Percentiles rank a stretch among this genome's conserved stretches.
Conservation (phyloP, 2,329 filamentous ascomycete species). For the Sporothrix brasiliensis region DNA sequence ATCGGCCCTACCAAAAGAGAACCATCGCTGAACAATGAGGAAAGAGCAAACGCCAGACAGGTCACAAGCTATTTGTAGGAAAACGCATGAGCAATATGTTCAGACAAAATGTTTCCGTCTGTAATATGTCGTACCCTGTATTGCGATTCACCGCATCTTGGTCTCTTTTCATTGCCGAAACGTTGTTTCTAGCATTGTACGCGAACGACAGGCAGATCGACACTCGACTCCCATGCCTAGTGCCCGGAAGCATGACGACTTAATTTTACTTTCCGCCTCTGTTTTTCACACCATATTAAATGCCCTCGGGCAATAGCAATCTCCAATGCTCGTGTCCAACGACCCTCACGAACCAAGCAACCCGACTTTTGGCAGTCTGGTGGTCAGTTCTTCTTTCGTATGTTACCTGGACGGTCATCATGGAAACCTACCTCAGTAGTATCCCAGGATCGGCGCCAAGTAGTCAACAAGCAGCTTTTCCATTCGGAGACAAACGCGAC, state of each 20-base stretch:
- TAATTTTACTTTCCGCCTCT: background rate
- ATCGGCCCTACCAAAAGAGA: slow-evolving; percentile 25
- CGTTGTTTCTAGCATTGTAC: background rate
- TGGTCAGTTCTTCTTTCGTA: background rate
- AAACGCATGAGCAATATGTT: background rate
- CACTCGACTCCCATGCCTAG: background rate
- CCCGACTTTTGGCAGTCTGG: background rate
- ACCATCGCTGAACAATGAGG: background rate
- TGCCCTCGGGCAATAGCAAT: background rate
- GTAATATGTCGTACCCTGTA: background rate
- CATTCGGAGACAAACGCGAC: background rate
- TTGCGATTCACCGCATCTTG: background rate
- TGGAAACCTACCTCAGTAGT: background rate
- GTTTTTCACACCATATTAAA: background rate
- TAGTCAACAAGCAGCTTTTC: background rate
- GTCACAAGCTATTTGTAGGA: background rate
- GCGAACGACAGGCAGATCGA: slow-evolving; percentile 13
- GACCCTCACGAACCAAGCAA: background rate
- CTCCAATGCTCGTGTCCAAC: slow-evolving; percentile 6
- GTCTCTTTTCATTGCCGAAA: slow-evolving; percentile 3
- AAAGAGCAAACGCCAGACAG: slow-evolving; percentile 3
- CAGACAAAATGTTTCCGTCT: background rate
- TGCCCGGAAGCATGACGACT: background rate
- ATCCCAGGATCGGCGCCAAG: background rate
- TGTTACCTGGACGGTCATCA: background rate